phyloP scores from a whole-genome alignment of 2,329 filamentous ascomycete species.

The Fonsecaea pugnacius region DNA sequence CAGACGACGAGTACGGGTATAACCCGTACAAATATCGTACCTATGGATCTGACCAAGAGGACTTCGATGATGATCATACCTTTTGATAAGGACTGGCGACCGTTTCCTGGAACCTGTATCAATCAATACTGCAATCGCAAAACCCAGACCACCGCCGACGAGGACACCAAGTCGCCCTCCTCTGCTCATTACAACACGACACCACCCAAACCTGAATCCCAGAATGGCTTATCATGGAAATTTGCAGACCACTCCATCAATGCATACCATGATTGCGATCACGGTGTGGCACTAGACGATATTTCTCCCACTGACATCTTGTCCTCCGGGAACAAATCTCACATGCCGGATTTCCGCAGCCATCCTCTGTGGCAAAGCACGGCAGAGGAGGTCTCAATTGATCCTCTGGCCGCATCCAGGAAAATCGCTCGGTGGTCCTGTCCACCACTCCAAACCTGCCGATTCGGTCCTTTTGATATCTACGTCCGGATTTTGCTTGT shows the following conservation, averaged over 20 bases:
- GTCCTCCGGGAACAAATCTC: neutral
- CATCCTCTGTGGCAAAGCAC: conserved; percentile 5
- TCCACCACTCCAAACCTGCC: conserved; percentile 49
- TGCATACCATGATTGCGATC: neutral
- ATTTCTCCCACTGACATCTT: neutral
- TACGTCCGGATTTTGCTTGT: conserved; percentile 39
- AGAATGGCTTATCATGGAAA: neutral
- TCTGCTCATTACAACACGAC: neutral
- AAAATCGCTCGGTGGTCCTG: conserved; percentile 46
- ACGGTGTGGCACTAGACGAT: neutral
- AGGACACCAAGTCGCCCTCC: neutral
- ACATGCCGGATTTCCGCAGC: neutral
- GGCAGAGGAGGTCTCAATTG: conserved; percentile 5
- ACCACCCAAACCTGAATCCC: neutral
- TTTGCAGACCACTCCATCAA: neutral
- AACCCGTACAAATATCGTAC: conserved; percentile 46
- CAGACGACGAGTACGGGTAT: conserved; percentile 53
- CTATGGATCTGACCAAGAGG: conserved; percentile 51
- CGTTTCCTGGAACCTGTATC: neutral
- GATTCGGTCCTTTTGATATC: conserved; percentile 29
- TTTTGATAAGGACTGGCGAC: neutral
- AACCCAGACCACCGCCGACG: neutral
- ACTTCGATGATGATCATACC: conserved; percentile 45
- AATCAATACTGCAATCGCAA: neutral
- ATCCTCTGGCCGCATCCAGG: conserved; percentile 23